Conservation (phyloP, 2,329 filamentous ascomycete genomes). For the Botrytis hyacinthi region DNA sequence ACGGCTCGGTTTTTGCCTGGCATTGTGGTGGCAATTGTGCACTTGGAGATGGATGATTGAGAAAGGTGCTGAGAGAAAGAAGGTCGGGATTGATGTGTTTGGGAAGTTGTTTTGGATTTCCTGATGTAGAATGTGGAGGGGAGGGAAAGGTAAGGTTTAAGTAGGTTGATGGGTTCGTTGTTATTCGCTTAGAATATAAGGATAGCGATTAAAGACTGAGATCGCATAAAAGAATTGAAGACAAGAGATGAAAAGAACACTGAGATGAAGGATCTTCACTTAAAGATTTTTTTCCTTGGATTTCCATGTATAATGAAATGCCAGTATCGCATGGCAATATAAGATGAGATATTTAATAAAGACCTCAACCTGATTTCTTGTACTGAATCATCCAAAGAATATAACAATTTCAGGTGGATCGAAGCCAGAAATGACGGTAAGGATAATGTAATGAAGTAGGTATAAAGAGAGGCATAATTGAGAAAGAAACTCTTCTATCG, state of each 20-base stretch:
- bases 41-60: background rate
- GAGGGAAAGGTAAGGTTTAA: background rate
- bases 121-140: background rate
- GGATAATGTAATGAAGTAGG: background rate
- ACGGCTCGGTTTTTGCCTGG: background rate
- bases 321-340: background rate
- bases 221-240: background rate
- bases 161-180: background rate
- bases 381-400: background rate
- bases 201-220: background rate
- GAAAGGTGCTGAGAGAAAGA: background rate
- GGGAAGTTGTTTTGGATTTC: background rate
- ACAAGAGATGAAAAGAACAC: background rate
- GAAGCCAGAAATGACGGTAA: background rate
- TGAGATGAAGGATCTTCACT: background rate
- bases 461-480: background rate
- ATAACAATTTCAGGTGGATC: background rate
- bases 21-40: background rate
- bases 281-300: rapidly evolving
- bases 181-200: background rate
- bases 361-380: background rate
- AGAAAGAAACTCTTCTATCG: background rate
- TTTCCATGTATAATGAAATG: rapidly evolving
- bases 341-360: background rate
- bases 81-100: background rate